Conservation (phyloP, 352 stramenopile species). For the Poterioochromonas sp. region DNA sequence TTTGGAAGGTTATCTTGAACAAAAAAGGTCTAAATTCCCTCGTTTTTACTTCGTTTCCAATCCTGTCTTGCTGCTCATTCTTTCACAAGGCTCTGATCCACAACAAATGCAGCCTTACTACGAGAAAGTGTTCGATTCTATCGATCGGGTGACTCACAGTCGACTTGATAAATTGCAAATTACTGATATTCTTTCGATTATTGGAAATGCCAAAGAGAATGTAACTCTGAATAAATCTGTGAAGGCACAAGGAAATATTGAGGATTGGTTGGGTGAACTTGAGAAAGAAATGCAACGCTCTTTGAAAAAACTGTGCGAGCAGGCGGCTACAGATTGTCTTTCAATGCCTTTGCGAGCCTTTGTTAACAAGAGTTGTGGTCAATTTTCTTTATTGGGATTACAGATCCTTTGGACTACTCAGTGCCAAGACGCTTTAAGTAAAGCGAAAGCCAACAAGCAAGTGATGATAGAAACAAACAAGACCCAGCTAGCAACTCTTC, state of each 20-base stretch:
- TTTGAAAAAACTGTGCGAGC: constrained; percentile 45
- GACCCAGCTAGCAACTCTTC: constrained; percentile 58
- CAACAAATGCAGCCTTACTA: constrained; percentile 97
- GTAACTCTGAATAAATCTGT: constrained; percentile 85
- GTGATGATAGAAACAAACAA: constrained; percentile 72
- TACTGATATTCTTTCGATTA: constrained; percentile 1
- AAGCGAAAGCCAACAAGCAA: constrained; percentile 72
- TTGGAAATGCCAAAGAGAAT: constrained; percentile 18
- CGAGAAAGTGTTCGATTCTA: constrained; percentile 97
- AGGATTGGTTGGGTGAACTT: constrained; percentile 94
- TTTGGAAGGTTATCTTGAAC: constrained; percentile 75
- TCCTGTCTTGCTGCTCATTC: constrained; percentile 69
- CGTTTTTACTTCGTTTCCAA: constrained; percentile 84
- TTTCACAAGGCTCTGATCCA: constrained; percentile 78
- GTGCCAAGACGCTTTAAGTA: constrained; percentile 73
- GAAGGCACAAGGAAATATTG: constrained; percentile 92
- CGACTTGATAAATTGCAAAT: constrained; percentile 13
- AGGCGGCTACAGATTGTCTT: constrained; percentile 41
- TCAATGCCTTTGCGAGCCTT: constrained; percentile 38
- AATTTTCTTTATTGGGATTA: constrained; percentile 81
- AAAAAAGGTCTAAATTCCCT: constrained; percentile 65
- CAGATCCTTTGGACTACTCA: constrained; percentile 88
- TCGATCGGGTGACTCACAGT: constrained; percentile 54
- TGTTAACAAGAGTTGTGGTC: constrained; percentile 74
- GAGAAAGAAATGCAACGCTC: constrained; percentile 53